Base-by-base conservation (phyloP, 192 early-diverging fungal genomes). In the Chytriomyces confervae region DNA sequence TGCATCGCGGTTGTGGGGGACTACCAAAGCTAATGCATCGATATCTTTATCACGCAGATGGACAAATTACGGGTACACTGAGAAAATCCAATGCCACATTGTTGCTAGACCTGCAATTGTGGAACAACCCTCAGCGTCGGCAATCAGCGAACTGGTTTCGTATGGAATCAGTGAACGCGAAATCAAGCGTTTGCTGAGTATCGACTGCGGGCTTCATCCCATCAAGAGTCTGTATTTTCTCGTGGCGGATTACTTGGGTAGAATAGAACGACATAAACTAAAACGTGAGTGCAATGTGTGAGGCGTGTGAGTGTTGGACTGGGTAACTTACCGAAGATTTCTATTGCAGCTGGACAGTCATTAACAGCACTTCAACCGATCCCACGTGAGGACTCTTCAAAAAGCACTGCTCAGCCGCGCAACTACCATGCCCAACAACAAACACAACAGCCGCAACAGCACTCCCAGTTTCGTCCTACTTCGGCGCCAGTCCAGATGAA, bases 11-110 rank as follows among this genome's bases (percentile, higher is more conserved):
- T 47, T 92, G 20, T 87, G 89, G 45, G 68, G 77, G 27, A 75
- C 78, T 24, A 81, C 88, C 74, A 69, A 92, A 13, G 81, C 81
- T 11, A 88, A 89, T 7, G 83, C 88, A 23, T 78, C 91, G 11
- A 80, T 75, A 36, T 36, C 36, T 36, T 36, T 1, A 36, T 36
- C 36, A 36, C 36, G 36, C 9, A 84, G 86, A 44, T 85, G 91
- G 69, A 82, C 86, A 6, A 92, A 89, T 7, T 82, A 91, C 62
- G 72, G 84, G 20, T 79, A 80, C 43, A 36, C 66, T 7, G 50
- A 49, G 20, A 72, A 61, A 46, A 61, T 72, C 5, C 47, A 75
- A 13, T 65, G 61, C n/a, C 46, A 76, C 46, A 47, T 72, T 50
- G 44, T 61, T 11, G 10, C 24, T 3, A 69, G 73, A 2, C 77